These are phyloP conservation scores for Entrophospora sp. DNA, from an alignment of 192 early-diverging fungal genomes.

Conservation along the genomic window DNA sequence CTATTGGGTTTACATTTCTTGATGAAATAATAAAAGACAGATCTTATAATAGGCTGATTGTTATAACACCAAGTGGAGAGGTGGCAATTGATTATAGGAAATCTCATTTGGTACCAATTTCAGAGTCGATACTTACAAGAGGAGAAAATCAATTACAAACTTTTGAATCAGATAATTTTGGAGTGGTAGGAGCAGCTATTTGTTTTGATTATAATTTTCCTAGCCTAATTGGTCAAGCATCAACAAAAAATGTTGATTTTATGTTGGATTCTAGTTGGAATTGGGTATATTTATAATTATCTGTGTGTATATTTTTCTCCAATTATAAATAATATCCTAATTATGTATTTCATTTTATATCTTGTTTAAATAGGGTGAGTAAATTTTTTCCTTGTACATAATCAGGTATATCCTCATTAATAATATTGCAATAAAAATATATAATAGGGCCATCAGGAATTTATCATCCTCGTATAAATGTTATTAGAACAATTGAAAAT, in stretches of 20 bases:
- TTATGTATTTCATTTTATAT: background rate
- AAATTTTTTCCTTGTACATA: background rate
- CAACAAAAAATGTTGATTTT: conserved; percentile 32
- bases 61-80: conserved; percentile 28
- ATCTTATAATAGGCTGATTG: conserved; percentile 28
- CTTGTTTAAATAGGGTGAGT: too few species aligned
- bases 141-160: conserved; percentile 30
- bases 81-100: conserved; percentile 36
- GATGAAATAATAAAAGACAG: background rate
- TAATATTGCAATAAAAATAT: background rate
- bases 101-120: conserved; percentile 31
- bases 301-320: background rate
- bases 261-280: conserved; percentile 41
- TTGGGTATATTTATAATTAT: conserved; percentile 31
- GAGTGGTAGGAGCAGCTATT: conserved; percentile 32
- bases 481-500: conserved; percentile 36
- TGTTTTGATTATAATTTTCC: conserved; percentile 43
- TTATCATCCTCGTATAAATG: conserved; percentile 29
- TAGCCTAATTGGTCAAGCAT: conserved; percentile 33
- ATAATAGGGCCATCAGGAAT: conserved; percentile 31
- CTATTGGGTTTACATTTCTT: conserved; percentile 26
- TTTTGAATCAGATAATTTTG: conserved; percentile 28
- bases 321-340: background rate
- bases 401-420: background rate
- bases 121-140: conserved; percentile 24